Conservation (phyloP, 1,139 yeast species). For the Saccharomycopsis hybrid region DNA sequence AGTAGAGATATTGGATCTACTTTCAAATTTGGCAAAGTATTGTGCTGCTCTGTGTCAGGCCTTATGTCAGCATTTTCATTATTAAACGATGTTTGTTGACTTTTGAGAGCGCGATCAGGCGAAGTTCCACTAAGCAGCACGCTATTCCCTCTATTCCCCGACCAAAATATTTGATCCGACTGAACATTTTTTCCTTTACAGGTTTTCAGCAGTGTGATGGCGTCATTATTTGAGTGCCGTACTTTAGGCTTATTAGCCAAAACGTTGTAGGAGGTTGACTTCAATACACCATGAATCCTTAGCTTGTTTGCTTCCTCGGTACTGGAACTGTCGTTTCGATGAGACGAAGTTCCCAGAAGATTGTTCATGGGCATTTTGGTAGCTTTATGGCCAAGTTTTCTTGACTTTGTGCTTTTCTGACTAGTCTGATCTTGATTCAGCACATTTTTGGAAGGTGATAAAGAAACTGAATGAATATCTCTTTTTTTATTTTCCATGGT, state of each 20-base stretch:
- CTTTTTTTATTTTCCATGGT: too few relatives aligned
- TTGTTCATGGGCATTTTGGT: too few relatives aligned
- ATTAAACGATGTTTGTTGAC: neutral
- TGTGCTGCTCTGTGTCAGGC: neutral
- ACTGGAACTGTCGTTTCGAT: neutral
- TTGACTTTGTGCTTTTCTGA: too few relatives aligned
- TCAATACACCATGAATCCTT: neutral
- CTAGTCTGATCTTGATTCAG: too few relatives aligned
- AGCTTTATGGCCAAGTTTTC: too few relatives aligned
- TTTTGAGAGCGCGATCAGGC: neutral
- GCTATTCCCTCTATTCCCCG: neutral
- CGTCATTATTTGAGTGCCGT: neutral
- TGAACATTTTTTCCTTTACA: neutral
- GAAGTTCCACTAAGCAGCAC: neutral
- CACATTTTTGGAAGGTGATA: too few relatives aligned
- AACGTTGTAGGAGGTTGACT: neutral
- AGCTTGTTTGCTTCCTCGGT: too few relatives aligned
- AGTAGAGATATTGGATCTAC: constrained; percentile 17
- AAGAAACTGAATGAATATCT: too few relatives aligned
- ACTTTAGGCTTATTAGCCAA: neutral
- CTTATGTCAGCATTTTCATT: neutral
- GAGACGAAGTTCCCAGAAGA: too few relatives aligned
- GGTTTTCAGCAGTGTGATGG: neutral
- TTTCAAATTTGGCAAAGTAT: constrained; percentile 1
- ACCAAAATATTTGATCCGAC: constrained; percentile 9